phyloP scores from a whole-genome alignment of 2,329 filamentous ascomycete genomes.

The Exophiala mesophila region DNA sequence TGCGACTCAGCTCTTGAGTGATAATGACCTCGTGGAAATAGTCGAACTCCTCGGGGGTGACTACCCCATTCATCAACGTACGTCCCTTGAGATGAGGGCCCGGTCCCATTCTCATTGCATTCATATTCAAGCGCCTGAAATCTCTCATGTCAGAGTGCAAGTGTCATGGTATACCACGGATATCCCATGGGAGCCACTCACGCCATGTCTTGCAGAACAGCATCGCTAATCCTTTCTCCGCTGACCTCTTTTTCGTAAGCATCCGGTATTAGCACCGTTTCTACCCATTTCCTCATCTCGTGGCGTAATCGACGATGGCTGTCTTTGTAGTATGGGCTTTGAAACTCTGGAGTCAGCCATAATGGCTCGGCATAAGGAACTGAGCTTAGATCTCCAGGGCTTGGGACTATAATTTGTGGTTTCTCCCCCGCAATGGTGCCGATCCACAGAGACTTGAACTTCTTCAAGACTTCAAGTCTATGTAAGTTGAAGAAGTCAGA shows the following conservation, averaged over 20 bases:
- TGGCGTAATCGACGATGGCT: conserved; percentile 21
- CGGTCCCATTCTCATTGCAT: conserved; percentile 23
- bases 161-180: too few relatives aligned
- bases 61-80: conserved; percentile 18
- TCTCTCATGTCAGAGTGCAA: too few relatives aligned
- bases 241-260: conserved; percentile 20
- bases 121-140: conserved; percentile 17
- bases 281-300: conserved; percentile 21
- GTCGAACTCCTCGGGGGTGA: conserved; percentile 59
- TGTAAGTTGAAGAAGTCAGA: conserved; percentile 68
- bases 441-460: conserved; percentile 67
- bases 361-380: conserved; percentile 81
- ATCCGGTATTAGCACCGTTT: conserved; percentile 18
- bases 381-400: conserved; percentile 64
- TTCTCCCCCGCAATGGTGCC: conserved; percentile 71
- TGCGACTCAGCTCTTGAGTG: conserved; percentile 64
- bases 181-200: conserved; percentile 8
- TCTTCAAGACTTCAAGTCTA: conserved; percentile 76
- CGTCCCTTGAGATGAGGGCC: conserved; percentile 18
- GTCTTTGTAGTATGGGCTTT: conserved; percentile 40
- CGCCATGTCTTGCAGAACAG: conserved; percentile 13
- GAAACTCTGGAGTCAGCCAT: conserved; percentile 72
- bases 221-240: conserved; percentile 18
- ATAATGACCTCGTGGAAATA: conserved; percentile 66
- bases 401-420: conserved; percentile 65